phyloP scores from a whole-genome alignment of 2,329 filamentous ascomycete genomes.

The Gnomoniopsis smithogilvyi region DNA sequence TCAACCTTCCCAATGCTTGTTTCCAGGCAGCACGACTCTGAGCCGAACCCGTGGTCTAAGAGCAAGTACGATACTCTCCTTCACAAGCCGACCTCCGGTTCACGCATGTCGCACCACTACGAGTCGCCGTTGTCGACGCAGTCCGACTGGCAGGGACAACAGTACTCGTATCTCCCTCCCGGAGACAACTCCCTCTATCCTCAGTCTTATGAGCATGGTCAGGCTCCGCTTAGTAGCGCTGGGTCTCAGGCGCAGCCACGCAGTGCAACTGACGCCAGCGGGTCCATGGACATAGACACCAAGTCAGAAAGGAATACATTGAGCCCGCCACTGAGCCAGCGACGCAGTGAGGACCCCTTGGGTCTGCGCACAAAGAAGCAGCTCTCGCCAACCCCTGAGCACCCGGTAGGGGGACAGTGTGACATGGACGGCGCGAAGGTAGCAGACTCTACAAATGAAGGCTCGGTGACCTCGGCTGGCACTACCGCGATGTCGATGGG shows the following conservation, averaged over 20 bases:
- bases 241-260: conserved; percentile 37
- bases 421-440: conserved; percentile 35
- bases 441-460: conserved; percentile 34
- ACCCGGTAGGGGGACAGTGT: conserved; percentile 27
- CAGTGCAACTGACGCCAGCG: conserved; percentile 32
- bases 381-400: conserved; percentile 35
- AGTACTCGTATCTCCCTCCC: conserved; percentile 48
- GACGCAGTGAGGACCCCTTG: conserved; percentile 36
- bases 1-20: conserved; percentile 49
- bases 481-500: conserved; percentile 36
- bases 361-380: conserved; percentile 39
- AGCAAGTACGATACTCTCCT: conserved; percentile 48
- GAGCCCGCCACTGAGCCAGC: conserved; percentile 33
- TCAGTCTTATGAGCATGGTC: conserved; percentile 41
- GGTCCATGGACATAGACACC: conserved; percentile 62
- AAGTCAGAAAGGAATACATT: conserved; percentile 42
- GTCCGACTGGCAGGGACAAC: conserved; percentile 52
- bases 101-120: conserved; percentile 58
- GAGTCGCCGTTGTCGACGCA: conserved; percentile 50
- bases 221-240: conserved; percentile 32
- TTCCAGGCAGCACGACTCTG: conserved; percentile 50
- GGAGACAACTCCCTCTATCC: conserved; percentile 43
- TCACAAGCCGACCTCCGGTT: conserved; percentile 39
- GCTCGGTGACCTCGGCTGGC: conserved; percentile 37
- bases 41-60: conserved; percentile 53